Evolutionary conservation across 164 flowering plant species (phyloP), one percentile per base, ranked within the genome.

Genomic region (Cinnamomum chago): DNA sequence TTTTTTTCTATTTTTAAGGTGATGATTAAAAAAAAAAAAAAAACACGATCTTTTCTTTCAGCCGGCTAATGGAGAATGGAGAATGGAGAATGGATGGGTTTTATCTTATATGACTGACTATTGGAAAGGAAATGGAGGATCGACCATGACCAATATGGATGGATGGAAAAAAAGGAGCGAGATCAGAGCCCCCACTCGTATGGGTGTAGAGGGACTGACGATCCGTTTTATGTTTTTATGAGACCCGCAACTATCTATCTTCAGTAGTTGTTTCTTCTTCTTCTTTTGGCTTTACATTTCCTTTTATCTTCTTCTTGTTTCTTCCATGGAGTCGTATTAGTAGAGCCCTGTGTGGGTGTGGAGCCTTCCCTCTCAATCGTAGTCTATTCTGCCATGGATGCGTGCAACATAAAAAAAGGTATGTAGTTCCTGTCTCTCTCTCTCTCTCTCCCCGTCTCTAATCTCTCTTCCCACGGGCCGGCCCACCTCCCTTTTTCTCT

Each of bases 341-440:
- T 28, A 67, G 33, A 30, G 33, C 33, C 5, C 33, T 30, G 5
- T 30, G 33, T 30, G 33, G 33, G 33, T 3, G 5, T 0, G 33
- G 33, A 30, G 33, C 51, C 64, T 47, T 70, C 62, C 52, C 60
- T 51, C 65, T 66, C 50, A 51, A 47, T 35, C 75, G 22, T 67
- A 68, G 22, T 67, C 72, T 70, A 40, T 65, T 70, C 67, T 74
- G 74, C 81, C 75, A 78, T 71, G 77, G 82, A 76, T 80, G 82
- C 82, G 79, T 80, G 82, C 82, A 74, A 76, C 77, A 76, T 73
- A 62, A 80, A 80, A 76, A 80, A 74, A 3, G 79, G 73, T 70
- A 58, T 72, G 66, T 76, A 79, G 68, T 75, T 68, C 60, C 70
- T 50, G 55, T 58, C 58, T 35, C 68, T 62, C 72, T 23, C 65